Percentiles rank a stretch among this genome's conserved stretches.
Conservation (phyloP, 2,329 filamentous ascomycete species). For the Coleophoma crateriformis region DNA sequence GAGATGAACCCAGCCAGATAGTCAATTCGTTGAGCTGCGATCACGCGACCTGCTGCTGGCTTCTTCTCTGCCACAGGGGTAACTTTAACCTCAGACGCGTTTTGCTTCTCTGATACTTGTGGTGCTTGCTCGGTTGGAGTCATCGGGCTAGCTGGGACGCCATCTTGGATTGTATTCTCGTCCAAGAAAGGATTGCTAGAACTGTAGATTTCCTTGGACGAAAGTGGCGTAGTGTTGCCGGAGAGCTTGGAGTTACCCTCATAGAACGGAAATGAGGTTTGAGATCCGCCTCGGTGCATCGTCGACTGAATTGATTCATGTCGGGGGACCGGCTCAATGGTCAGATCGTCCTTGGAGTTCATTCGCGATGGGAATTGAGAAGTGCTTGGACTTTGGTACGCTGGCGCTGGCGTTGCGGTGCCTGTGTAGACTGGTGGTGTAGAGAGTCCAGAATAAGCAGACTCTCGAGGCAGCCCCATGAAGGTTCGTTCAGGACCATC, state of each 20-base stretch:
- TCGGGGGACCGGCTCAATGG: constrained; percentile 1
- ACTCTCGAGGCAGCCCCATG: background rate
- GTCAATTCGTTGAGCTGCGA: constrained; percentile 30
- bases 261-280: no score
- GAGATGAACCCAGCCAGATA: constrained; percentile 40
- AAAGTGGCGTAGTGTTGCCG: no score
- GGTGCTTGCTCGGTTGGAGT: no score
- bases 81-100: constrained; percentile 25
- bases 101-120: constrained; percentile 11
- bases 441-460: background rate
- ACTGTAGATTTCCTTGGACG: no score
- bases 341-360: constrained; percentile 2
- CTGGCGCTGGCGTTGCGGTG: constrained; percentile 2
- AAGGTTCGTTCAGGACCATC: background rate
- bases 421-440: constrained; percentile 4
- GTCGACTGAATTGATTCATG: background rate
- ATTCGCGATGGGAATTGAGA: background rate
- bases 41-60: background rate
- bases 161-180: no score
- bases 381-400: constrained; percentile 1
- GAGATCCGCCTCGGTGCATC: no score
- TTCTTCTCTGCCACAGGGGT: background rate
- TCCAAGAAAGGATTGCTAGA: no score
- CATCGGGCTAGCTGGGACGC: no score
- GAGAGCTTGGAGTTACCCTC: no score